These are phyloP conservation scores for Gonapodya prolifera DNA, from an alignment of 192 early-diverging fungal species.

Conservation along the genomic window DNA sequence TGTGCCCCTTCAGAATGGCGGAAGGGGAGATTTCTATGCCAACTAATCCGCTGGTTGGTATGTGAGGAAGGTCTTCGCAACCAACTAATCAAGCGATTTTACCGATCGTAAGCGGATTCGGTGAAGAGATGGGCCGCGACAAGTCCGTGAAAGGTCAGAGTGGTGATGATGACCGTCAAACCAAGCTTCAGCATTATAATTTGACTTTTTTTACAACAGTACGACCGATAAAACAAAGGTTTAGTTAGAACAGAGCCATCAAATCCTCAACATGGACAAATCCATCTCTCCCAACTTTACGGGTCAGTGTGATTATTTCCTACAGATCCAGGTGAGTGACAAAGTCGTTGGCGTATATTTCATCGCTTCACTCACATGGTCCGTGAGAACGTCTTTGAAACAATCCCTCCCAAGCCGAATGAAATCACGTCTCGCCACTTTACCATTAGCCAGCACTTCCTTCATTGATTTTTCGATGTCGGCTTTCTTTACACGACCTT, in stretches of 20 bases:
- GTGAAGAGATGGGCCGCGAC: not conserved
- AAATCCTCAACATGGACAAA: not conserved
- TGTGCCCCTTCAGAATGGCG: not conserved
- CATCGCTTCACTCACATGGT: constrained; percentile 25
- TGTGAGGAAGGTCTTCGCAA: not conserved
- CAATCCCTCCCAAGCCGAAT: constrained; percentile 20
- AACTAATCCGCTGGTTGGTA: not conserved
- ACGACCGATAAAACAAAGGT: constrained; percentile 12
- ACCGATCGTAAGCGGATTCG: not conserved
- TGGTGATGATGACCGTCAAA: not conserved
- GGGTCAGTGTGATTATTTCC: constrained; percentile 40
- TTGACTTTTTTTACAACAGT: constrained; percentile 11
- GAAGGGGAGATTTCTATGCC: not conserved
- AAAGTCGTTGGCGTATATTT: constrained; percentile 6
- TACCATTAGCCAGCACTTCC: constrained; percentile 9
- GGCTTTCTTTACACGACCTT: constrained; percentile 10
- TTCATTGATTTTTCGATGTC: constrained; percentile 2
- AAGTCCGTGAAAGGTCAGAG: not conserved
- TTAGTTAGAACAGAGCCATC: not conserved
- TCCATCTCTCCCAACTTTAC: constrained; percentile 28
- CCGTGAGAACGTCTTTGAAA: constrained; percentile 18
- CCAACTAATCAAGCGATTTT: no score
- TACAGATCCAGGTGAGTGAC: constrained; percentile 6
- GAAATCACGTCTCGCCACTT: constrained; percentile 23
- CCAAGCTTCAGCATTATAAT: not conserved